These are phyloP conservation scores for Codiaeum variegatum DNA, from an alignment of 441 rosid species.

Conservation along the genomic window DNA sequence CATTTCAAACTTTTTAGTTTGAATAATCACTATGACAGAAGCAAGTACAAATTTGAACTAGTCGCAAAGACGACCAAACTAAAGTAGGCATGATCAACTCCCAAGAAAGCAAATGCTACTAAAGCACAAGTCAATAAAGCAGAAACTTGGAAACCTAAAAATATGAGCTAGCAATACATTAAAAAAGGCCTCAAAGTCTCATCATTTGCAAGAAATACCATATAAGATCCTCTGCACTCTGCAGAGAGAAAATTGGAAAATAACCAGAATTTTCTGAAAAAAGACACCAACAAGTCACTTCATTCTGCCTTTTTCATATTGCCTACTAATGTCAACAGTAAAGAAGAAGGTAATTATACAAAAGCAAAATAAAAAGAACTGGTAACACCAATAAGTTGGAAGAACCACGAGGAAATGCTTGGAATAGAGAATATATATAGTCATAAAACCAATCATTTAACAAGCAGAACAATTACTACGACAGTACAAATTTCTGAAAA, in stretches of 20 bases:
- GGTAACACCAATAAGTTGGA: background rate
- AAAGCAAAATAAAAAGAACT: background rate
- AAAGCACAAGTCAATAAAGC: background rate
- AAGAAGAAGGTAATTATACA: background rate
- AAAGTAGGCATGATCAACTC: background rate
- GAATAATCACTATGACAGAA: background rate
- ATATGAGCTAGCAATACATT: background rate
- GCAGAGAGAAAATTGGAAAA: background rate
- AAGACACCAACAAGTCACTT: background rate
- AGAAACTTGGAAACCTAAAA: background rate
- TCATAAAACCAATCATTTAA: background rate
- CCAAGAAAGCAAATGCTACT: too few relatives aligned
- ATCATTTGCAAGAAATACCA: background rate
- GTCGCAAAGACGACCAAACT: background rate
- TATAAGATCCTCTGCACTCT: background rate
- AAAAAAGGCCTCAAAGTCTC: background rate
- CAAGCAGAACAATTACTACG: background rate
- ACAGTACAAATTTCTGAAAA: background rate
- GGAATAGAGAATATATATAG: background rate
- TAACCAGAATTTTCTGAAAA: background rate
- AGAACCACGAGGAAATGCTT: background rate
- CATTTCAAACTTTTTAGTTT: background rate
- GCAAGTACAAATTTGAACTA: background rate
- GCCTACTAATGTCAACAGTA: background rate
- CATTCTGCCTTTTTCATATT: background rate